Percentiles rank a stretch among this genome's conserved stretches.
phyloP scores from a whole-genome alignment of 2,329 filamentous ascomycete genomes.

The Colletotrichum graminicola region DNA sequence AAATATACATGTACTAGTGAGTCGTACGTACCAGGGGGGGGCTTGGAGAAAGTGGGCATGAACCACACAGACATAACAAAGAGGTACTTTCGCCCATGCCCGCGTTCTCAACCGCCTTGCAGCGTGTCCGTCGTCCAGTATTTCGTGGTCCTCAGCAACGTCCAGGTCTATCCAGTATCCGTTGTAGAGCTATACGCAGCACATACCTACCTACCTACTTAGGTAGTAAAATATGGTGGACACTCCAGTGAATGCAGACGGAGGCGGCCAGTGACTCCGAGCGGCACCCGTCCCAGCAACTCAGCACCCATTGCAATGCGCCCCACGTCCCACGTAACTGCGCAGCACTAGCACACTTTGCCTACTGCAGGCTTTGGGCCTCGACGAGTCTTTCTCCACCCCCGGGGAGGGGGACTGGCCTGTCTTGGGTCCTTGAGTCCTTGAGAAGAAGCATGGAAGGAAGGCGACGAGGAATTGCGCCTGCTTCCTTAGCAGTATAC shows the following conservation, averaged over 20 bases:
- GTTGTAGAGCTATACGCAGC: no score
- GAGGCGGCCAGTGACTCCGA: neutral
- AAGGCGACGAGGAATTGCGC: neutral
- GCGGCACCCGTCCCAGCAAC: neutral
- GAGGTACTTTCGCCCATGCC: neutral
- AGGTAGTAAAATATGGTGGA: neutral
- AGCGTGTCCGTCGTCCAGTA: neutral
- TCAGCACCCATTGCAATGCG: conserved; percentile 11
- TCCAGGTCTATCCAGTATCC: neutral
- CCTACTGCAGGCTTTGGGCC: conserved; percentile 29
- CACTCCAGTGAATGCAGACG: conserved; percentile 5
- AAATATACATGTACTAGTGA: no score
- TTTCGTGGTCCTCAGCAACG: neutral
- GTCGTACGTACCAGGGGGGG: neutral
- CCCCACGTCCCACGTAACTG: conserved; percentile 39
- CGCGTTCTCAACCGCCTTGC: neutral
- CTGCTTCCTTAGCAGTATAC: neutral
- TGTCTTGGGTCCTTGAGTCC: conserved; percentile 7
- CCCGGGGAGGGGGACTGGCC: conserved; percentile 20
- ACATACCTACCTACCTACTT: no score
- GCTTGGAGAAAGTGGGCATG: neutral
- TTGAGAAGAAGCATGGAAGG: neutral
- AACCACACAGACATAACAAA: neutral
- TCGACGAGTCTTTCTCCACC: conserved; percentile 37
- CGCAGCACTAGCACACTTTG: conserved; percentile 33